These are phyloP conservation scores for Amborella trichopoda DNA, from an alignment of 164 flowering plant genomes.

Conservation along the genomic window DNA sequence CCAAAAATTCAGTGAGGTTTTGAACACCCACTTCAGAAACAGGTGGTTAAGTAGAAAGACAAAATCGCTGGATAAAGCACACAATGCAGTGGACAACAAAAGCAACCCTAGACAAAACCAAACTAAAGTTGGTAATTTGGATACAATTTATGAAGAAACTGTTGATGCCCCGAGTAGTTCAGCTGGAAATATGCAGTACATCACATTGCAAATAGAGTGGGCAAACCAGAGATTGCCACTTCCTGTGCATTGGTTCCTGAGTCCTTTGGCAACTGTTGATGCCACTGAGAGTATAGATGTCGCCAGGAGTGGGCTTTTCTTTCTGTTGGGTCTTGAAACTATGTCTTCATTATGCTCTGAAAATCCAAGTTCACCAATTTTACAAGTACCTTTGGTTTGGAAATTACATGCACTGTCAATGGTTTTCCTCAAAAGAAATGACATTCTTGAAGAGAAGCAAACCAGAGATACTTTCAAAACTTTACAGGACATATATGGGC, in stretches of 20 bases:
- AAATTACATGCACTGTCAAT: slow-evolving; percentile 81
- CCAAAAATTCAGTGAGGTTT: slow-evolving; percentile 22
- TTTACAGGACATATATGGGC: slow-evolving; percentile 67
- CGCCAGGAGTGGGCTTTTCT: slow-evolving; percentile 64
- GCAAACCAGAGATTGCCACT: slow-evolving; percentile 83
- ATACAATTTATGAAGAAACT: slow-evolving; percentile 67
- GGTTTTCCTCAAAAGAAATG: slow-evolving; percentile 52
- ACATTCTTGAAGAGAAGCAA: slow-evolving; percentile 56
- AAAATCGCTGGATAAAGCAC: slow-evolving; percentile 5
- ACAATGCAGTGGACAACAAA: slow-evolving; percentile 13
- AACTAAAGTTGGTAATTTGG: slow-evolving; percentile 23
- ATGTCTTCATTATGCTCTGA: slow-evolving; percentile 23
- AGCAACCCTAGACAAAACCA: slow-evolving; percentile 5
- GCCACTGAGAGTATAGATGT: slow-evolving; percentile 25
- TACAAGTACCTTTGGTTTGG: slow-evolving; percentile 60
- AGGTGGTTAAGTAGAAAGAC: slow-evolving; percentile 58
- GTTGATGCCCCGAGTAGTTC: slow-evolving; percentile 18
- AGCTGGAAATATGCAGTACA: slow-evolving; percentile 3
- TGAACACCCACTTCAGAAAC: slow-evolving; percentile 46
- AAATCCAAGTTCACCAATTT: slow-evolving; percentile 25
- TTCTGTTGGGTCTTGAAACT: slow-evolving; percentile 74
- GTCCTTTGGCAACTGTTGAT: slow-evolving; percentile 53
- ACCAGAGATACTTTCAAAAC: slow-evolving; percentile 46
- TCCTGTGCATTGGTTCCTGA: slow-evolving; percentile 86
- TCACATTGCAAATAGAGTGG: slow-evolving; percentile 55